Percentiles rank a stretch among this genome's conserved stretches.
Evolutionary conservation across 805 yeast genomes (phyloP).

Genomic region (Sugiyamaella smithiae): DNA sequence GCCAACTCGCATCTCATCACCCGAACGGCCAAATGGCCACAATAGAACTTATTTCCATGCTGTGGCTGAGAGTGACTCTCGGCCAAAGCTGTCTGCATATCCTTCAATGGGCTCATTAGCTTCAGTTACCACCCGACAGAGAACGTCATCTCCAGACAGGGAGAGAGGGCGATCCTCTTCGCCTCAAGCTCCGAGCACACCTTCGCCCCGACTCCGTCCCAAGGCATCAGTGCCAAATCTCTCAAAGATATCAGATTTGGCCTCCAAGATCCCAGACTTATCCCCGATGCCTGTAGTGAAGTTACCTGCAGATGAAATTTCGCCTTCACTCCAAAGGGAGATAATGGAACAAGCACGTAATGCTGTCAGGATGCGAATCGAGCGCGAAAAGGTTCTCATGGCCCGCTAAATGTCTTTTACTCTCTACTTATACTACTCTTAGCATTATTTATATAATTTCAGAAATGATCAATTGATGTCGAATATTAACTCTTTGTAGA

Average conservation of each 20-base stretch:
- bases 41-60: neutral
- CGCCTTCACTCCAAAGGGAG: slow-evolving; percentile 22
- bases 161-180: neutral
- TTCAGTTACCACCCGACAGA: neutral
- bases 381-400: slow-evolving; percentile 21
- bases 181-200: slow-evolving; percentile 1
- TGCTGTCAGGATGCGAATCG: slow-evolving; percentile 26
- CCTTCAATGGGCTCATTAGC: neutral
- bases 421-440: neutral
- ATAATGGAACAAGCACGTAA: slow-evolving; percentile 26
- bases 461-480: neutral
- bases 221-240: slow-evolving; percentile 6
- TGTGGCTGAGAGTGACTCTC: neutral
- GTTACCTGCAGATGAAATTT: slow-evolving; percentile 7
- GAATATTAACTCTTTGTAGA: slow-evolving; percentile 1
- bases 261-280: neutral
- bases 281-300: neutral
- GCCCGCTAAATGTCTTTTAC: neutral
- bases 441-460: slow-evolving; percentile 2
- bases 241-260: neutral
- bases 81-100: neutral
- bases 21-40: slow-evolving; percentile 1
- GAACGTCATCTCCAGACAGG: neutral
- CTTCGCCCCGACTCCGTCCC: slow-evolving; percentile 1
- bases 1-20: neutral